These are phyloP conservation scores for Arthroderma sp. DNA, from an alignment of 2,329 filamentous ascomycete species.

Conservation along the genomic window DNA sequence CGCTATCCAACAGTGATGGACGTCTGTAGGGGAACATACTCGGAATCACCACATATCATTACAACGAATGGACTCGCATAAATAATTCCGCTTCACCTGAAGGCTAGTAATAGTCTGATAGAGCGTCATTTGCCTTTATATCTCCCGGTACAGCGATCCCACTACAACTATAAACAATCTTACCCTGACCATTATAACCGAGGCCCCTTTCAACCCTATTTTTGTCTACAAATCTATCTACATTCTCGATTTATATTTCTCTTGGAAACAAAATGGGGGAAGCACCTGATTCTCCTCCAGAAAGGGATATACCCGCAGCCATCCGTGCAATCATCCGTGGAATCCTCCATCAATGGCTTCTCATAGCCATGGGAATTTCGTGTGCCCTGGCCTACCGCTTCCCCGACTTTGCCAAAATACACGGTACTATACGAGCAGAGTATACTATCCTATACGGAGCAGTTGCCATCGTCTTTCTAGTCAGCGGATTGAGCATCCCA, in stretches of 20 bases:
- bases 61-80: not conserved
- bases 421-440: conserved; percentile 29
- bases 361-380: conserved; percentile 47
- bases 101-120: not conserved
- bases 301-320: not conserved
- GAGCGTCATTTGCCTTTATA: not conserved
- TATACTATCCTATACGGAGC: conserved; percentile 52
- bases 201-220: not conserved
- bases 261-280: not conserved
- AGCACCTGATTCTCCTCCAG: not conserved
- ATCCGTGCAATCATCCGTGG: conserved; percentile 11
- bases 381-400: conserved; percentile 45
- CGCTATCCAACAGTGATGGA: too few relatives aligned
- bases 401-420: conserved; percentile 39
- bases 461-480: conserved; percentile 57
- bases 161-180: too few relatives aligned
- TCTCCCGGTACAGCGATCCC: too few relatives aligned
- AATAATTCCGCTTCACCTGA: not conserved
- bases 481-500: conserved; percentile 58
- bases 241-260: too few relatives aligned
- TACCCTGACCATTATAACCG: too few relatives aligned
- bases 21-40: too few relatives aligned
- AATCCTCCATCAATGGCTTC: conserved; percentile 49
- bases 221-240: not conserved
- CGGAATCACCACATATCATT: too few relatives aligned